Conservation (phyloP, 768 basidiomycete genomes). For the Boletus tylopilopsis region DNA sequence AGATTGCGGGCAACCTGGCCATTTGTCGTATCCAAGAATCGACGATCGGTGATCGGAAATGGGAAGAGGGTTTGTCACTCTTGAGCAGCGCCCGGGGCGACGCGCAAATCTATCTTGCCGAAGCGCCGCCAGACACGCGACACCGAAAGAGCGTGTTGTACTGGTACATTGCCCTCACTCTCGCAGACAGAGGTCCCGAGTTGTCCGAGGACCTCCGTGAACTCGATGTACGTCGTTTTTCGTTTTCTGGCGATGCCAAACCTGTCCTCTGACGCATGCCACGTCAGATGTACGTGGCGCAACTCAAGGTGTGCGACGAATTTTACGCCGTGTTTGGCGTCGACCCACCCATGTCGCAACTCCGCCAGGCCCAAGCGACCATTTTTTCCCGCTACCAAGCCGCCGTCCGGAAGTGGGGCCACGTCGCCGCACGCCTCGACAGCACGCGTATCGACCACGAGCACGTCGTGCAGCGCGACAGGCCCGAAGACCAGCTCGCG, state of each 20-base stretch:
- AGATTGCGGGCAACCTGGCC: slow-evolving; percentile 57
- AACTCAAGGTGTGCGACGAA: slow-evolving; percentile 51
- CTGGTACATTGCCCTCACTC: slow-evolving; percentile 54
- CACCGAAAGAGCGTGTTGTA: slow-evolving; percentile 57
- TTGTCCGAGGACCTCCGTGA: slow-evolving; percentile 48
- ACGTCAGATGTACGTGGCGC: slow-evolving; percentile 36
- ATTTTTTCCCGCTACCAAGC: slow-evolving; percentile 44
- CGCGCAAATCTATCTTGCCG: slow-evolving; percentile 48
- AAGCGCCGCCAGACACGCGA: slow-evolving; percentile 60
- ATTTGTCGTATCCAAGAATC: slow-evolving; percentile 45
- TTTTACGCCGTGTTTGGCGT: slow-evolving; percentile 45
- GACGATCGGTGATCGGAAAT: slow-evolving; percentile 39
- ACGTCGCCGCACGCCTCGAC: slow-evolving; percentile 37
- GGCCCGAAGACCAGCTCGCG: slow-evolving; percentile 53
- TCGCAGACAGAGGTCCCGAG: slow-evolving; percentile 50
- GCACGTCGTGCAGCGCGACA: slow-evolving; percentile 33
- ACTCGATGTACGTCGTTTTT: slow-evolving; percentile 38
- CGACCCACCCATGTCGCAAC: slow-evolving; percentile 46
- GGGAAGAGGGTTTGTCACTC: slow-evolving; percentile 60
- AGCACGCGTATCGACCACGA: slow-evolving; percentile 29
- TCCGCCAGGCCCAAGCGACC: slow-evolving; percentile 50
- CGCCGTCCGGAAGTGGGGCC: slow-evolving; percentile 46
- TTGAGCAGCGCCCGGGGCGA: slow-evolving; percentile 59
- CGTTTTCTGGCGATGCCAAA: too few species aligned
- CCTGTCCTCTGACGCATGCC: neutral